Conservation (phyloP, 345 rosid genomes). For the Psidium guajava region DNA sequence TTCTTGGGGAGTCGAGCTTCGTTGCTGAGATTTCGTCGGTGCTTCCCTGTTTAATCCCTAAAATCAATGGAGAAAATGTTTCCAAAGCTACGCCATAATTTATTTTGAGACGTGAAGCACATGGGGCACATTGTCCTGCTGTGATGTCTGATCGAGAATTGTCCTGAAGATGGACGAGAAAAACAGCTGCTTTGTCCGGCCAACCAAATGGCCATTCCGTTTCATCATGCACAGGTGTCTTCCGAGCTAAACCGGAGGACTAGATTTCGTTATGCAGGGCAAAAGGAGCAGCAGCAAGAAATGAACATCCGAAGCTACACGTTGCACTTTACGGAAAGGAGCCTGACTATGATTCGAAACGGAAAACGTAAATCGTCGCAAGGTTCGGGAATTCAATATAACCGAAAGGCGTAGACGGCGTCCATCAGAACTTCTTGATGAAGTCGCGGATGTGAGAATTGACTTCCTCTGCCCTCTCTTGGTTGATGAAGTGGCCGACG, state of each 20-base stretch:
- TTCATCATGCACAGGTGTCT: background rate
- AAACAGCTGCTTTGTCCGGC: background rate
- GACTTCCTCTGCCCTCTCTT: constrained; percentile 56
- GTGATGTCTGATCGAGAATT: background rate
- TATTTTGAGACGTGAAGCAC: background rate
- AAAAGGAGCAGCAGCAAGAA: background rate
- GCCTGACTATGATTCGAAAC: background rate
- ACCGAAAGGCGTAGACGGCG: background rate
- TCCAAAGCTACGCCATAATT: background rate
- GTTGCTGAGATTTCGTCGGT: background rate
- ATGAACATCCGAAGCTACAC: background rate
- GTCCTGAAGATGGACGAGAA: background rate
- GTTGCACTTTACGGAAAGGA: background rate
- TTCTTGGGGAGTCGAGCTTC: background rate
- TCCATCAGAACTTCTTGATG: constrained; percentile 25
- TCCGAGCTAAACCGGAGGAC: background rate
- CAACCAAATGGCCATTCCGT: background rate
- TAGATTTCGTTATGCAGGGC: background rate
- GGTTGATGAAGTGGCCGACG: constrained; percentile 60
- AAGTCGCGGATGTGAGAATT: constrained; percentile 39
- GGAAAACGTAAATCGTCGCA: background rate
- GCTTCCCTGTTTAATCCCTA: background rate
- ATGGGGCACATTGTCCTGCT: background rate
- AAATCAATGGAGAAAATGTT: background rate
- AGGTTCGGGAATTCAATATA: background rate